Percentiles rank a stretch among this genome's conserved stretches.
Evolutionary conservation across 1,284 basidiomycete genomes (phyloP).

Genomic region (Xanthoconium separans): DNA sequence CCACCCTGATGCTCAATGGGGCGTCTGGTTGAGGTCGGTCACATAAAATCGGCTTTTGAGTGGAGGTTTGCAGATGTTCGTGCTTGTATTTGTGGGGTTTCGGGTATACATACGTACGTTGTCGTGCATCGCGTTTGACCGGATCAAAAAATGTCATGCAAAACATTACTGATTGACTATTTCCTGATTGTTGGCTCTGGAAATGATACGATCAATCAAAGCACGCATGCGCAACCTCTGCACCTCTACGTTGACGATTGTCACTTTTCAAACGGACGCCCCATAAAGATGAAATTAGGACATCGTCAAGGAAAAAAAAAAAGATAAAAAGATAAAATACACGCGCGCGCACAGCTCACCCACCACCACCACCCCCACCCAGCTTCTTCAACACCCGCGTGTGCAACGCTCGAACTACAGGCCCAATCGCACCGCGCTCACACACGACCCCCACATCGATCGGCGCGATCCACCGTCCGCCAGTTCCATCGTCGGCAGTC

Average conservation of each 20-base stretch:
- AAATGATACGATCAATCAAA: no score
- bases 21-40: neutral
- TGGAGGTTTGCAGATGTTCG: neutral
- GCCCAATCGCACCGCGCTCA: slow-evolving; percentile 45
- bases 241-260: no score
- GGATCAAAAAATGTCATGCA: no score
- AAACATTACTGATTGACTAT: no score
- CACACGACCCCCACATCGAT: slow-evolving; percentile 67
- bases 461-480: slow-evolving; percentile 40
- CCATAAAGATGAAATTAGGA: no score
- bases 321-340: neutral
- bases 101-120: no score
- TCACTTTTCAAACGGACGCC: no score
- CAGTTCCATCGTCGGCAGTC: slow-evolving; percentile 6
- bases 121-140: no score
- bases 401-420: slow-evolving; percentile 50
- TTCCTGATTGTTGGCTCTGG: no score
- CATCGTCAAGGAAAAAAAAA: neutral
- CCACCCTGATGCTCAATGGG: rapidly evolving
- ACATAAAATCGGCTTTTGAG: neutral
- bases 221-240: no score
- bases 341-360: neutral
- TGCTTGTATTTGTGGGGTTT: no score
- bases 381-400: slow-evolving; percentile 38
- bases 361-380: slow-evolving; percentile 13